phyloP scores from a whole-genome alignment of 2,329 filamentous ascomycete species.

The Fusarium acutatum region DNA sequence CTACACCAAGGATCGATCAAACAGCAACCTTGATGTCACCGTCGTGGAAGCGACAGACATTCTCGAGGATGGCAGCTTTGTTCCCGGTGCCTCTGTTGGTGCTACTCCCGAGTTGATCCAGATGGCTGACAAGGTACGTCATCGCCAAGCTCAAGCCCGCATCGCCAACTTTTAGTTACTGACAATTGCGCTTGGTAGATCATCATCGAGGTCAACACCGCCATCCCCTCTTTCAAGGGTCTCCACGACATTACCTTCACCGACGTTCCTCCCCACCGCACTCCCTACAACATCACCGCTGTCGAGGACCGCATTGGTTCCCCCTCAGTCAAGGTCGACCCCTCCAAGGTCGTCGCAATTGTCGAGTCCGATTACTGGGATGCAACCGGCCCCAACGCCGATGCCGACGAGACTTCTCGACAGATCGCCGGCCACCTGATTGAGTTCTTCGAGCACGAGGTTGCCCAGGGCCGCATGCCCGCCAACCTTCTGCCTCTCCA shows the following conservation, averaged over 20 bases:
- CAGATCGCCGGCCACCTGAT: slow-evolving; percentile 83
- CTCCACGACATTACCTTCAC: slow-evolving; percentile 92
- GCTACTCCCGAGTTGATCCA: slow-evolving; percentile 87
- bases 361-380: slow-evolving; percentile 88
- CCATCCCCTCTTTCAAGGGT: slow-evolving; percentile 84
- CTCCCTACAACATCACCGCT: slow-evolving; percentile 85
- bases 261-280: slow-evolving; percentile 81
- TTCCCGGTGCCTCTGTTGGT: slow-evolving; percentile 85
- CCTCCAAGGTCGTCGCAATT: slow-evolving; percentile 84
- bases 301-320: slow-evolving; percentile 89
- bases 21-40: slow-evolving; percentile 80
- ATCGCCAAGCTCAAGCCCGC: not conserved
- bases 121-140: slow-evolving; percentile 80
- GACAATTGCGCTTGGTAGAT: slow-evolving; percentile 55
- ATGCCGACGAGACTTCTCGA: slow-evolving; percentile 76
- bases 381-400: slow-evolving; percentile 75
- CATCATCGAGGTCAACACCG: slow-evolving; percentile 92
- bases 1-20: slow-evolving; percentile 82
- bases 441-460: slow-evolving; percentile 85
- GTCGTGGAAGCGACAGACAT: slow-evolving; percentile 89
- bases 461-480: slow-evolving; percentile 78
- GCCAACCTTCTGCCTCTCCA: slow-evolving; percentile 81
- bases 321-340: slow-evolving; percentile 82
- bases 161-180: not conserved
- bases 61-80: slow-evolving; percentile 87